These are phyloP conservation scores for Ochetophila trinervis DNA, from an alignment of 306 rosid genomes.

Conservation along the genomic window DNA sequence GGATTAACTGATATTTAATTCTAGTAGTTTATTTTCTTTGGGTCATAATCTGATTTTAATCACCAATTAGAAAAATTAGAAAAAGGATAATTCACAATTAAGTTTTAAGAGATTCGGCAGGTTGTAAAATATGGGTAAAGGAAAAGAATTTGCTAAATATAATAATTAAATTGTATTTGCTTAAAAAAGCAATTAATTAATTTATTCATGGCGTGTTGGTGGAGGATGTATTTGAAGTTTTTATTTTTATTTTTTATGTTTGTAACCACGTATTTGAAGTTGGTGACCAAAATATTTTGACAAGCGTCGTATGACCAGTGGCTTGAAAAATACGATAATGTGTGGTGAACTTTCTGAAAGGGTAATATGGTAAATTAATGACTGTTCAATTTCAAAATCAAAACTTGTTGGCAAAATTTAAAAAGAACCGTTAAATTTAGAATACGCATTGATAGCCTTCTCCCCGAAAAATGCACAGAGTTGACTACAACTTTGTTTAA, in stretches of 20 bases:
- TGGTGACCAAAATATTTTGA: background rate
- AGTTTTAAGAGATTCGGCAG: background rate
- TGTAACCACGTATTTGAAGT: too few relatives aligned
- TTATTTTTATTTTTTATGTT: too few relatives aligned
- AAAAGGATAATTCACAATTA: background rate
- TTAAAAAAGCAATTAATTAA: background rate
- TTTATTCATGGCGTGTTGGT: background rate
- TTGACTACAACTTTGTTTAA: background rate
- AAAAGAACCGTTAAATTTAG: constrained; percentile 21
- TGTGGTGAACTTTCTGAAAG: constrained; percentile 6
- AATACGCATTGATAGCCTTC: background rate
- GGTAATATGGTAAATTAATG: background rate
- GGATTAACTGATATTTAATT: background rate
- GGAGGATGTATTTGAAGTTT: background rate
- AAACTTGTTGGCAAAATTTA: background rate
- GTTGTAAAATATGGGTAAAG: background rate
- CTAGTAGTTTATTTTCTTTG: background rate
- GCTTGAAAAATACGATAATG: background rate
- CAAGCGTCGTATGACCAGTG: constrained; percentile 7
- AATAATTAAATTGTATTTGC: background rate
- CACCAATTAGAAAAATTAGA: background rate
- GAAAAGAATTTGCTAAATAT: background rate
- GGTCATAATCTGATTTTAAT: background rate
- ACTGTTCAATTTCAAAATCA: constrained; percentile 7
- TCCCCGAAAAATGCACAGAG: background rate